Evolutionary conservation across 192 early-diverging fungal genomes (phyloP), one percentile per base, ranked within the genome.

Genomic region (Chytriomyces sp.): DNA sequence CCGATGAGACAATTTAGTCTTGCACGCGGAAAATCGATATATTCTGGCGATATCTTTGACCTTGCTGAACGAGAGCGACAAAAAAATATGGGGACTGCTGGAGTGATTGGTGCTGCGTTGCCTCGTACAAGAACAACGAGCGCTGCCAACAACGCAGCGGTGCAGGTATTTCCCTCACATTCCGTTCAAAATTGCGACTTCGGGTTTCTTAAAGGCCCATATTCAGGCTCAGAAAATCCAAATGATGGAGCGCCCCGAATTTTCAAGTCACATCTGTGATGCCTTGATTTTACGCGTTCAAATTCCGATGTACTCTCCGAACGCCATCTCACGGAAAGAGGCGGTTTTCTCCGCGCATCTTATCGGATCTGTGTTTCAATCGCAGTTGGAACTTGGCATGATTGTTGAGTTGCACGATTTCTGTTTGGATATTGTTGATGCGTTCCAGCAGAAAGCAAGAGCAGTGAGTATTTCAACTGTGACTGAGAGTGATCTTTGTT

Each of bases 221-320:
- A 63, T 10, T 63, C 37, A 34, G 37, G n/a, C 61, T 31, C 28
- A 63, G 30, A 28, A n/a, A 57, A 76, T 56, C 31, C 26, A 59
- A 57, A 73, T 84, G 34, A 59, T 82, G 17, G 17, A 81, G 74
- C 36, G 79, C 67, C 26, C 37, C 75, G 12, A 55, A 41, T 26
- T 44, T 78, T 38, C 65, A 78, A 65, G 83, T 26, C 93, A 95
- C 82, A 87, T 96, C 32, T 61, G 94, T 19, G 85, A 91, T 39
- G 89, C 91, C 54, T 81, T 96, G 14, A 89, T 96, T 52, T 85
- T 82, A 72, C 85, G 85, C 59, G 76, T 95, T 39, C 89, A 90
- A 70, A 92, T 95, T 59, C 92, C 93, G 4, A 75, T 91, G 41
- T 91, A 90, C 62, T 85, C 75, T 49, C 67, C 83, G 6, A 86